Evolutionary conservation across 2,329 filamentous ascomycete species (phyloP).

Genomic region (Leptographium lundbergii): DNA sequence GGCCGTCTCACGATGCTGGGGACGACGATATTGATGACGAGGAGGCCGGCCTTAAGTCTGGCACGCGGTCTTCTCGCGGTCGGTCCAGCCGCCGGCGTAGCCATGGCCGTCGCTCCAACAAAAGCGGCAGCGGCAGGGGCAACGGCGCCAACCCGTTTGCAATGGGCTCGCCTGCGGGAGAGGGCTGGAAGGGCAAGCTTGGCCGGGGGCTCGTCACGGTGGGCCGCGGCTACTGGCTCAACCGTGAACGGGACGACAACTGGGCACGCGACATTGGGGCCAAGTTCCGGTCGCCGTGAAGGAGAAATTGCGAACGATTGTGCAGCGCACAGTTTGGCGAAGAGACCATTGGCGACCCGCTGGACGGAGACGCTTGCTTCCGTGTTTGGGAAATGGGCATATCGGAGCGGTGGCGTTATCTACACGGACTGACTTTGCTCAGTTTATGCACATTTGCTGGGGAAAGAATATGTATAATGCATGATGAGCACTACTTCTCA

Average conservation of each 20-base stretch:
- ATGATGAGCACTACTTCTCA: background rate
- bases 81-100: slow-evolving; percentile 9
- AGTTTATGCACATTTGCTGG: background rate
- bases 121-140: slow-evolving; percentile 21
- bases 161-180: slow-evolving; percentile 54
- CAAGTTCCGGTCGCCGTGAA: slow-evolving; percentile 13
- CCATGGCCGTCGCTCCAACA: background rate
- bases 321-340: no score
- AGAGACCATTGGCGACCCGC: background rate
- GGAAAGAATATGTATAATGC: background rate
- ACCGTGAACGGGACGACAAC: slow-evolving; percentile 46
- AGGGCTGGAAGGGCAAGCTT: slow-evolving; percentile 66
- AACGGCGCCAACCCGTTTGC: slow-evolving; percentile 48
- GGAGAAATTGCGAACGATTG: background rate
- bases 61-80: slow-evolving; percentile 3
- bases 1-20: slow-evolving; percentile 20
- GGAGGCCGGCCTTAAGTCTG: slow-evolving; percentile 8
- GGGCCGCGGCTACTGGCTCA: slow-evolving; percentile 71
- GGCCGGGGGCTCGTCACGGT: slow-evolving; percentile 68
- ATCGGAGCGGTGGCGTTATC: background rate
- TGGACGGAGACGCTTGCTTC: background rate
- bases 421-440: background rate
- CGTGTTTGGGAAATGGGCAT: background rate
- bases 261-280: slow-evolving; percentile 52
- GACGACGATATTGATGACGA: slow-evolving; percentile 26